These are phyloP conservation scores for Klebsormidium nitens DNA, from an alignment of 139 green algal species.

Conservation along the genomic window DNA sequence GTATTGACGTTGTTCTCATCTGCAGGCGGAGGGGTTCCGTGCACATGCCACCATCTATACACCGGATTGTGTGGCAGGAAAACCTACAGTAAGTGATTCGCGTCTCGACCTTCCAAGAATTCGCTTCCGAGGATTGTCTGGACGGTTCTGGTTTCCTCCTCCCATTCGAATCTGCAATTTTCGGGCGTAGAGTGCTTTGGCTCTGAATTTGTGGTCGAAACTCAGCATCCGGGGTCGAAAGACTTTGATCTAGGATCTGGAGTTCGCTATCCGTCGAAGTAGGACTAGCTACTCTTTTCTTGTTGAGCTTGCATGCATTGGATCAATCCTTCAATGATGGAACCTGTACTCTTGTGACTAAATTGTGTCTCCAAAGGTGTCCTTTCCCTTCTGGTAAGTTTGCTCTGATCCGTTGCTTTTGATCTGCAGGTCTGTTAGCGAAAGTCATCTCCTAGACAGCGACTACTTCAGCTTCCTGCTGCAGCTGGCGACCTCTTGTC, in stretches of 20 bases:
- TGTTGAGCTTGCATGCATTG: not conserved
- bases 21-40: too few species aligned
- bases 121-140: too few species aligned
- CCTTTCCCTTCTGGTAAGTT: not conserved
- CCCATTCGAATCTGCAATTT: too few species aligned
- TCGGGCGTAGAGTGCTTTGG: too few species aligned
- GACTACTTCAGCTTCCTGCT: conserved; percentile 33
- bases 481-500: conserved; percentile 11
- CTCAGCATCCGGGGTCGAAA: too few species aligned
- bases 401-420: not conserved
- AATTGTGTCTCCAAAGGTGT: not conserved
- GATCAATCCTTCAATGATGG: not conserved
- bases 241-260: not conserved
- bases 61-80: conserved; percentile 5
- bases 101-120: too few species aligned
- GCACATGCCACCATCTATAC: not conserved
- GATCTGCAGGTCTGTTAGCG: conserved; percentile 16
- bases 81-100: not conserved
- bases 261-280: not conserved
- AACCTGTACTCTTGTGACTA: not conserved
- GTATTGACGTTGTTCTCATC: too few species aligned
- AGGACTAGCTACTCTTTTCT: not conserved
- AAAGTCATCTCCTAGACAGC: conserved; percentile 28
- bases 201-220: too few species aligned
- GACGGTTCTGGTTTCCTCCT: too few species aligned